These are phyloP conservation scores for Prototheca cutis DNA, from an alignment of 163 green algal genomes.

Conservation along the genomic window DNA sequence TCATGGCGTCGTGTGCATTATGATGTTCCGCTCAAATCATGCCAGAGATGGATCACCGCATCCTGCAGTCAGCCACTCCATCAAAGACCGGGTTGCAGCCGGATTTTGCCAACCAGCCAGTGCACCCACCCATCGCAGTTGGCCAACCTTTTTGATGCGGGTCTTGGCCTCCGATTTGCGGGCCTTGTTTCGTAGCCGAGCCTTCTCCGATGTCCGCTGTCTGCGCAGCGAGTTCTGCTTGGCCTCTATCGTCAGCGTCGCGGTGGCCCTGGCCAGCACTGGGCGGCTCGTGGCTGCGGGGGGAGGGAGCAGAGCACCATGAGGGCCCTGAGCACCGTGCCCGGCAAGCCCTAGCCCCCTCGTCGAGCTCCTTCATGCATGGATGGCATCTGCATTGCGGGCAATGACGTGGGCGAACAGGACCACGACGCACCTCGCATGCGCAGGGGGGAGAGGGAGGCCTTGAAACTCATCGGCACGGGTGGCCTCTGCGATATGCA, in stretches of 20 bases:
- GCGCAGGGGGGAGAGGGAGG: background rate
- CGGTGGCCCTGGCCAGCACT: background rate
- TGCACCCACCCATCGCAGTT: too few relatives aligned
- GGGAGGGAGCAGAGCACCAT: background rate
- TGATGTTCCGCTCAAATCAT: too few relatives aligned
- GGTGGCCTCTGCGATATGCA: background rate
- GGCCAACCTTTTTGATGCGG: conserved; percentile 77
- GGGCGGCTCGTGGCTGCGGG: background rate
- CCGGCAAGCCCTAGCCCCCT: background rate
- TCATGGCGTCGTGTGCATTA: background rate
- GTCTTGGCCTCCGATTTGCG: conserved; percentile 72
- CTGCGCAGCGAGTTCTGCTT: conserved; percentile 46
- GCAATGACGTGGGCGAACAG: background rate
- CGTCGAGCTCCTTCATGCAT: too few relatives aligned
- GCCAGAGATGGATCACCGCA: too few relatives aligned
- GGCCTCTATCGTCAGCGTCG: conserved; percentile 21
- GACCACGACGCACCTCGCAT: background rate
- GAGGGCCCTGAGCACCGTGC: background rate
- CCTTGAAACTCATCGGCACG: background rate
- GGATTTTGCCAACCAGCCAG: too few relatives aligned
- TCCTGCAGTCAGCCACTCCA: too few relatives aligned
- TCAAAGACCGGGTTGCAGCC: too few relatives aligned
- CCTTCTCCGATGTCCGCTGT: conserved; percentile 49
- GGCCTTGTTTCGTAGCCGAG: conserved; percentile 68
- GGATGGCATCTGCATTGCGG: too few relatives aligned